Evolutionary conservation across 306 rosid species (phyloP).

Genomic region (Rubus idaeus): DNA sequence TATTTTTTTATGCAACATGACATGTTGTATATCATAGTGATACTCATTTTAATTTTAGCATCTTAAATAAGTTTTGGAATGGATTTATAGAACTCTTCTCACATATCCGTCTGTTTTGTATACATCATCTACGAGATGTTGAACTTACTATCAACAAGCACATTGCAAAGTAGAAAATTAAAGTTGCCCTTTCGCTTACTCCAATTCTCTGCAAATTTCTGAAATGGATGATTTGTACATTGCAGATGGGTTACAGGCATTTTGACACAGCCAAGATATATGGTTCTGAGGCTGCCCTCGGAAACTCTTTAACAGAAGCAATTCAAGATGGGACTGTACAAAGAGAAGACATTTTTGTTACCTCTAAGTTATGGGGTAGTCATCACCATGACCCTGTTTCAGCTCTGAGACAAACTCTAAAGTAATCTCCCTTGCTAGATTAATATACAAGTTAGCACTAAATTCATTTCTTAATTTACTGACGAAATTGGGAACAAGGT

Average conservation of each 20-base stretch:
- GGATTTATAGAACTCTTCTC: background rate
- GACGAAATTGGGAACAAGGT: background rate
- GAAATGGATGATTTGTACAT: background rate
- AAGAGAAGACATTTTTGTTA: slow-evolving; percentile 71
- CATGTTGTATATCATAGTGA: background rate
- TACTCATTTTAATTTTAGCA: background rate
- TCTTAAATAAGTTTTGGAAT: background rate
- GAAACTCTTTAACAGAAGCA: slow-evolving; percentile 58
- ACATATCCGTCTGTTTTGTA: background rate
- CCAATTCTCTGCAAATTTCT: background rate
- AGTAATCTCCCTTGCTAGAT: slow-evolving; percentile 37
- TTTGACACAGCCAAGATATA: slow-evolving; percentile 90
- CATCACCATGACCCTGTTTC: slow-evolving; percentile 94
- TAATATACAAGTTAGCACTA: background rate
- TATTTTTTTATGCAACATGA: background rate
- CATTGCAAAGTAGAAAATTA: background rate
- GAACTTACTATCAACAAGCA: background rate
- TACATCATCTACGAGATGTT: background rate
- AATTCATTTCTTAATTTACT: background rate
- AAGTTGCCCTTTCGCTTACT: background rate
- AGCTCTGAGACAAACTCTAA: slow-evolving; percentile 60
- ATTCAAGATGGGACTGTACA: slow-evolving; percentile 35
- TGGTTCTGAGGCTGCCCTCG: slow-evolving; percentile 81
- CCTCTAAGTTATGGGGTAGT: slow-evolving; percentile 88
- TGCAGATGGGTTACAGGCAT: slow-evolving; percentile 86